Percentiles rank a stretch among this genome's conserved stretches.
These are phyloP conservation scores for Croton laevigatus DNA, from an alignment of 441 rosid species.

Conservation along the genomic window DNA sequence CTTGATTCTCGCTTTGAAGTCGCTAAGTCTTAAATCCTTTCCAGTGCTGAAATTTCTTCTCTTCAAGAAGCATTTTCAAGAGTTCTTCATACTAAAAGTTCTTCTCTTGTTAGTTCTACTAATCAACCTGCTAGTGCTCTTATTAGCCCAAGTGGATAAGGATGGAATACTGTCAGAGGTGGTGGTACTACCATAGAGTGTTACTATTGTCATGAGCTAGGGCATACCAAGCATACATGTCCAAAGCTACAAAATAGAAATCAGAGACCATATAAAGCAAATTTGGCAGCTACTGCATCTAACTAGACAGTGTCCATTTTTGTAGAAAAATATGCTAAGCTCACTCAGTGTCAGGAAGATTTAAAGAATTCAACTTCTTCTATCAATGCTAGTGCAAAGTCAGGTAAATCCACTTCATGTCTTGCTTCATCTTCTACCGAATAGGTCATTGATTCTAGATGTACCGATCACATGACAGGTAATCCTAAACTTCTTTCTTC, in stretches of 20 bases:
- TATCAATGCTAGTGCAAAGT: not conserved
- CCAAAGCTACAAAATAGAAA: too few species aligned
- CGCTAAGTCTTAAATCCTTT: not conserved
- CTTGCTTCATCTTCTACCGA: not conserved
- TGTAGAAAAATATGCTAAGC: too few species aligned
- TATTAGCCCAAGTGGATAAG: not conserved
- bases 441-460: not conserved
- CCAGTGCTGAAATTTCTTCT: not conserved
- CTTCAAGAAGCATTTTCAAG: not conserved
- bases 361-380: too few species aligned
- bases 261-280: not conserved
- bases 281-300: not conserved
- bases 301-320: too few species aligned
- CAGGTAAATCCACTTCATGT: not conserved
- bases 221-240: not conserved
- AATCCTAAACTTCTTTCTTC: not conserved
- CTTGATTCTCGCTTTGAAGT: too few species aligned
- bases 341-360: not conserved
- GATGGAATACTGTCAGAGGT: not conserved
- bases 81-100: not conserved
- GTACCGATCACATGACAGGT: not conserved
- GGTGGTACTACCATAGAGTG: not conserved
- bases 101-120: too few species aligned
- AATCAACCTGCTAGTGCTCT: too few species aligned
- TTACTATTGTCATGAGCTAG: not conserved